Evolutionary conservation across 2,329 filamentous ascomycete species (phyloP).

Genomic region (Paracamarosporium sp.): DNA sequence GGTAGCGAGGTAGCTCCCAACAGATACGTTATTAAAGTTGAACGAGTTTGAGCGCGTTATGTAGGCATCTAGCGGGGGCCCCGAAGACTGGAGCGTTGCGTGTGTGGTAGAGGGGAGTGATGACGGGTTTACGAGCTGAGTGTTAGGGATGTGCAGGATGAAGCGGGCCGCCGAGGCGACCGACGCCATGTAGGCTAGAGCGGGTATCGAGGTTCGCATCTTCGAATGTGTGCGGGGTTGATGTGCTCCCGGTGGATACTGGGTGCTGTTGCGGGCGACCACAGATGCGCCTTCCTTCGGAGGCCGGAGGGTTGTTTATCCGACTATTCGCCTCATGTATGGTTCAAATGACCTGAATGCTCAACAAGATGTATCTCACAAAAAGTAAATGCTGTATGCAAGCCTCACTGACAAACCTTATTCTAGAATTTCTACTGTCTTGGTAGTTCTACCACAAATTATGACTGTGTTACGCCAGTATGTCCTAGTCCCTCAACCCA

Average conservation of each 20-base stretch:
- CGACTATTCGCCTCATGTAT: no score
- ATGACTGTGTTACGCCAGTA: neutral
- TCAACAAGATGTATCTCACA: neutral
- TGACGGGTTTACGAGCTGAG: constrained; percentile 53
- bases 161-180: constrained; percentile 52
- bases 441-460: neutral
- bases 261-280: constrained; percentile 1
- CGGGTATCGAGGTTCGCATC: constrained; percentile 45
- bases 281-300: constrained; percentile 9
- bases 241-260: neutral
- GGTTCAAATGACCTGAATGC: no score
- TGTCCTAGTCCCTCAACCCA: neutral
- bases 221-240: constrained; percentile 12
- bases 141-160: constrained; percentile 60
- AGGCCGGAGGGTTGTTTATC: neutral
- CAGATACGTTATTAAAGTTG: constrained; percentile 73
- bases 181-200: constrained; percentile 50
- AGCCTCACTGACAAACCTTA: neutral
- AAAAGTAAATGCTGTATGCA: neutral
- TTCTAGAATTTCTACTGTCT: neutral
- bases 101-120: constrained; percentile 64
- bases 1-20: constrained; percentile 81
- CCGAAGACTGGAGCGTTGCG: constrained; percentile 68
- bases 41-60: constrained; percentile 75
- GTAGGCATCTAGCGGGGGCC: constrained; percentile 62